These are phyloP conservation scores for Quillaja saponaria DNA, from an alignment of 306 rosid genomes.

Conservation along the genomic window DNA sequence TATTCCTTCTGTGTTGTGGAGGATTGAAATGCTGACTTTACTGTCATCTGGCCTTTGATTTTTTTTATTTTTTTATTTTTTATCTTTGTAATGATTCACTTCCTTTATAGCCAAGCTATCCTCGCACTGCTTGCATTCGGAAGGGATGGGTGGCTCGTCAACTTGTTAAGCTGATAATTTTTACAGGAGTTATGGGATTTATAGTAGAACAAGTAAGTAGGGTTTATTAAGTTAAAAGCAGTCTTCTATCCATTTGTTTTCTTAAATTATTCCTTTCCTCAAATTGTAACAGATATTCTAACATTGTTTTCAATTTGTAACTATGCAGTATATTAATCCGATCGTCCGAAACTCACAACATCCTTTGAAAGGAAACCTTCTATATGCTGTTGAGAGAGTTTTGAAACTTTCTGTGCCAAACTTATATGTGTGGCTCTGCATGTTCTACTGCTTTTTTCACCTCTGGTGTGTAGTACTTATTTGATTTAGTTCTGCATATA, in stretches of 20 bases:
- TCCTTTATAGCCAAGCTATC: slow-evolving; percentile 73
- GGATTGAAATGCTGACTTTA: background rate
- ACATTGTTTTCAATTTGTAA: slow-evolving; percentile 30
- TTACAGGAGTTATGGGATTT: slow-evolving; percentile 97
- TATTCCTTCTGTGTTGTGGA: background rate
- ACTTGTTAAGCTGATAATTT: slow-evolving; percentile 77
- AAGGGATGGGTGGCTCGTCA: slow-evolving; percentile 94
- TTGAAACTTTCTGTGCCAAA: slow-evolving; percentile 97
- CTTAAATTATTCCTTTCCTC: slow-evolving; percentile 12
- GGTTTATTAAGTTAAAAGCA: slow-evolving; percentile 12
- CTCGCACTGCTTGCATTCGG: slow-evolving; percentile 71
- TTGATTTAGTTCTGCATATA: slow-evolving; percentile 15
- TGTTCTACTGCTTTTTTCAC: slow-evolving; percentile 97
- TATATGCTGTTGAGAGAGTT: slow-evolving; percentile 86
- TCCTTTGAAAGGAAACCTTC: slow-evolving; percentile 84
- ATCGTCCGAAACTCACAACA: slow-evolving; percentile 90
- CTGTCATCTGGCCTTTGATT: slow-evolving; percentile 5
- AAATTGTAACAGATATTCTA: slow-evolving; percentile 25
- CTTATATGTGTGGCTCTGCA: slow-evolving; percentile 99
- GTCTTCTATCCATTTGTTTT: slow-evolving; percentile 25
- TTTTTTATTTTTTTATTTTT: background rate
- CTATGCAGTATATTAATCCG: slow-evolving; percentile 93
- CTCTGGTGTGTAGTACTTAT: slow-evolving; percentile 65
- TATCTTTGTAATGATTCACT: slow-evolving; percentile 20
- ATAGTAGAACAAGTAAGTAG: slow-evolving; percentile 85